Evolutionary conservation across 2,329 filamentous ascomycete species (phyloP).

Genomic region (Macrophomina pseudophaseolina): DNA sequence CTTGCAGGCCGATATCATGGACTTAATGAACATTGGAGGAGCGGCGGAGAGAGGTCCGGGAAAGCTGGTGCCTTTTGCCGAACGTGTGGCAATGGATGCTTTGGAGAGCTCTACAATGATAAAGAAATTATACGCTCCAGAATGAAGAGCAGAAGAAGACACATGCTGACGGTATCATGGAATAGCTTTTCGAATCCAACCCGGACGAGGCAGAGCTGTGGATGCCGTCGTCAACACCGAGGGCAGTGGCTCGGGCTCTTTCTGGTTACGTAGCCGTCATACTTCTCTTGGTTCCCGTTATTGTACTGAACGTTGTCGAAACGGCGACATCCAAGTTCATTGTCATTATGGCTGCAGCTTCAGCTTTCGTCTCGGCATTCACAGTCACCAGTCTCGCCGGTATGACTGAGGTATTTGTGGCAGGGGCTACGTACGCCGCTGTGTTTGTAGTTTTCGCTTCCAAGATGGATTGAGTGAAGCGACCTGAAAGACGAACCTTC

Average conservation of each 20-base stretch:
- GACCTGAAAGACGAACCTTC: neutral
- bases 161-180: neutral
- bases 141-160: neutral
- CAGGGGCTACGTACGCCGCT: neutral
- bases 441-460: neutral
- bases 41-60: neutral
- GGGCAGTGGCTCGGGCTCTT: neutral
- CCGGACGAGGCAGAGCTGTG: neutral
- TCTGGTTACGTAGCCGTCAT: neutral
- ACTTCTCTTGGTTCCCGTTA: neutral
- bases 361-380: neutral
- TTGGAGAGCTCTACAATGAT: neutral
- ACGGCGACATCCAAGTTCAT: neutral
- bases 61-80: neutral
- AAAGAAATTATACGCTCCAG: neutral
- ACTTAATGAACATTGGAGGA: neutral
- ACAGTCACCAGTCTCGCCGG: neutral
- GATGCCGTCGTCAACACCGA: too few species aligned
- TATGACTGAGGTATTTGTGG: neutral
- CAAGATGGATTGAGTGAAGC: neutral
- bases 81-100: neutral
- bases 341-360: neutral
- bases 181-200: neutral
- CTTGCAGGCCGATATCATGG: neutral
- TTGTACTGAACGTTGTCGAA: neutral